Percentiles rank a stretch among this genome's conserved stretches.
phyloP scores from a whole-genome alignment of 768 basidiomycete genomes.

The Rhodotorula babjevae region DNA sequence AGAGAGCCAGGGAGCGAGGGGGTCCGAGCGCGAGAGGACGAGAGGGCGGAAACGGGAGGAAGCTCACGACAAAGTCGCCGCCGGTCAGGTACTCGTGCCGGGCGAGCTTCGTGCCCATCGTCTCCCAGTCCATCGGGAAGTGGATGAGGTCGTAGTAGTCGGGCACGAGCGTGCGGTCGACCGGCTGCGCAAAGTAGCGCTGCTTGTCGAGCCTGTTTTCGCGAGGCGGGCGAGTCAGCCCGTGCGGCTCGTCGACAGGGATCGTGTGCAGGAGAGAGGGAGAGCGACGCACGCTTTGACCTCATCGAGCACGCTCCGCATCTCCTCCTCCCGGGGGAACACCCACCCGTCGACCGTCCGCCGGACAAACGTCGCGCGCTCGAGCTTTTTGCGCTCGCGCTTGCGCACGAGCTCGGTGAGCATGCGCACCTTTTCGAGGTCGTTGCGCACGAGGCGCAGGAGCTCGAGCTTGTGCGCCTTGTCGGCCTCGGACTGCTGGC shows the following conservation, averaged over 20 bases:
- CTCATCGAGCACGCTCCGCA: slow-evolving; percentile 65
- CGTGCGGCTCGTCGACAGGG: too few relatives aligned
- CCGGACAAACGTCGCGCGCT: slow-evolving; percentile 63
- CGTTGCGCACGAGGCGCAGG: slow-evolving; percentile 63
- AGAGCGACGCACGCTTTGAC: slow-evolving; percentile 60
- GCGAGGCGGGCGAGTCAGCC: too few relatives aligned
- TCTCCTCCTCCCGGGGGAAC: slow-evolving; percentile 60
- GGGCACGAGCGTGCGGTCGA: slow-evolving; percentile 68
- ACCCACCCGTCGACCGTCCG: slow-evolving; percentile 61
- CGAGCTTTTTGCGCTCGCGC: slow-evolving; percentile 75
- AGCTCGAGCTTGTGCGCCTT: slow-evolving; percentile 70
- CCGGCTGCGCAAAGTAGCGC: slow-evolving; percentile 68
- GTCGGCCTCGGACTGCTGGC: slow-evolving; percentile 72
- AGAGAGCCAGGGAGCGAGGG: neutral
- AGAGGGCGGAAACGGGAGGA: neutral
- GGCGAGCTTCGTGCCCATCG: slow-evolving; percentile 85
- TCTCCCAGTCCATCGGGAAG: slow-evolving; percentile 85
- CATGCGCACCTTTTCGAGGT: slow-evolving; percentile 67
- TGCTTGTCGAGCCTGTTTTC: slow-evolving; percentile 51
- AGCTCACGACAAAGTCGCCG: slow-evolving; percentile 58
- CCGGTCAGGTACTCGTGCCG: slow-evolving; percentile 74
- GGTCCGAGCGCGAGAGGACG: too few relatives aligned
- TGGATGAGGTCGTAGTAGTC: slow-evolving; percentile 89
- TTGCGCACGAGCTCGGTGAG: slow-evolving; percentile 65
- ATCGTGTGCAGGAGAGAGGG: too few relatives aligned